phyloP scores from a whole-genome alignment of 1,139 yeast genomes.

The Taphrina betulina region DNA sequence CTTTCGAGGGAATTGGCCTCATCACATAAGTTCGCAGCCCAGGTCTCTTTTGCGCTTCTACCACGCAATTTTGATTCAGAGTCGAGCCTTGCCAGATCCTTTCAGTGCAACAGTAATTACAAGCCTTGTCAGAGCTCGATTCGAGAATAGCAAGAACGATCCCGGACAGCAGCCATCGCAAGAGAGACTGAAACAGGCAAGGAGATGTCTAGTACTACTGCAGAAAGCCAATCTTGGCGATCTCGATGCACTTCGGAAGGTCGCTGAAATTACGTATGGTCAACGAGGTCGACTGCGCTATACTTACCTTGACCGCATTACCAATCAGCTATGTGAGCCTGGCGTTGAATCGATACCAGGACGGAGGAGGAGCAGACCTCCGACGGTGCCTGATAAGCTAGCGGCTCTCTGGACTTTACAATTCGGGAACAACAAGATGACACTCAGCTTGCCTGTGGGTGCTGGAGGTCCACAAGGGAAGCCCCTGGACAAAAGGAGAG shows the following conservation, averaged over 20 bases:
- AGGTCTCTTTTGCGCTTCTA: too few species aligned
- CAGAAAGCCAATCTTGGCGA: conserved; percentile 23
- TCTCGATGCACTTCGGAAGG: background rate
- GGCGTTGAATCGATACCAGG: conserved; percentile 24
- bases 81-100: background rate
- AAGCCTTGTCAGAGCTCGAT: conserved; percentile 3
- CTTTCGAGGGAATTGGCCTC: too few species aligned
- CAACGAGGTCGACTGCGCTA: conserved; percentile 23
- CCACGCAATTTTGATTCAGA: conserved; percentile 8
- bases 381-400: background rate
- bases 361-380: conserved; percentile 3
- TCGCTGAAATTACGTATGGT: conserved; percentile 16
- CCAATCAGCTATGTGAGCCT: background rate
- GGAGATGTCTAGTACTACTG: conserved; percentile 6
- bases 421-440: conserved; percentile 2
- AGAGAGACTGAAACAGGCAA: conserved; percentile 1
- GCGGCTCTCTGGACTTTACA: conserved; percentile 19
- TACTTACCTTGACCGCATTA: conserved; percentile 2
- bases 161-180: background rate
- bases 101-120: background rate
- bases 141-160: background rate
- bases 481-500: conserved; percentile 8
- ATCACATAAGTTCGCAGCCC: too few species aligned
- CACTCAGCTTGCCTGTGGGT: conserved; percentile 4
- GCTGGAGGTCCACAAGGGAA: conserved; percentile 19